These are phyloP conservation scores for Hortiboletus campestris DNA, from an alignment of 768 basidiomycete species.

Conservation along the genomic window DNA sequence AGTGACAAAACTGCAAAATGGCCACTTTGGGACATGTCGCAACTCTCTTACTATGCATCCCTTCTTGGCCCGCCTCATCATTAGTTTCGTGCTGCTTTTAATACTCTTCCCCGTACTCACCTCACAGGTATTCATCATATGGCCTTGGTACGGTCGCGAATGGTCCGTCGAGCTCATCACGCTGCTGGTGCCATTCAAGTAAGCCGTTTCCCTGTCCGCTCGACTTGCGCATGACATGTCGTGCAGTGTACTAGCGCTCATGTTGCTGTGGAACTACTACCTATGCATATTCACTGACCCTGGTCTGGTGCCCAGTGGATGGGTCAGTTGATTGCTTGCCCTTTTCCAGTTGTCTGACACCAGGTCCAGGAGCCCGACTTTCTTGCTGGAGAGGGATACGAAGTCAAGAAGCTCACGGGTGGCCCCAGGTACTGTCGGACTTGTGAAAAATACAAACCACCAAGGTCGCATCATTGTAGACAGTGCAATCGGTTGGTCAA, in stretches of 20 bases:
- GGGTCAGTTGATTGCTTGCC: constrained; percentile 50
- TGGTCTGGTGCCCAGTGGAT: constrained; percentile 72
- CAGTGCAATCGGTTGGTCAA: constrained; percentile 72
- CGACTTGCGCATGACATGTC: constrained; percentile 9
- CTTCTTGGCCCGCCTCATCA: constrained; percentile 58
- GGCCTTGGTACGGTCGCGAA: constrained; percentile 87
- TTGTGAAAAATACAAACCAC: constrained; percentile 84
- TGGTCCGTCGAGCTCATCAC: constrained; percentile 70
- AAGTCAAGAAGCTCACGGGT: constrained; percentile 88
- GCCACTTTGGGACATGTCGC: constrained; percentile 8
- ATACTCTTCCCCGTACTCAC: constrained; percentile 89
- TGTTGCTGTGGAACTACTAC: constrained; percentile 88
- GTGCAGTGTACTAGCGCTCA: constrained; percentile 63
- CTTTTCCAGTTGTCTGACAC: constrained; percentile 5
- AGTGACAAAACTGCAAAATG: neutral
- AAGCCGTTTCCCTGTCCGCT: constrained; percentile 25
- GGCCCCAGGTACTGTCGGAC: constrained; percentile 82
- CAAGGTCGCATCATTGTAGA: constrained; percentile 89
- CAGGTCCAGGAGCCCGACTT: constrained; percentile 62
- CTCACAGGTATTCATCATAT: constrained; percentile 84
- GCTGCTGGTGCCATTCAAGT: constrained; percentile 93
- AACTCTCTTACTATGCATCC: constrained; percentile 36
- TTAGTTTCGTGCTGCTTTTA: constrained; percentile 65
- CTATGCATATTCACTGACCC: constrained; percentile 83
- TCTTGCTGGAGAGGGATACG: constrained; percentile 63